These are phyloP conservation scores for Aspergillus conjunctus DNA, from an alignment of 495 filamentous ascomycete species.

Conservation along the genomic window DNA sequence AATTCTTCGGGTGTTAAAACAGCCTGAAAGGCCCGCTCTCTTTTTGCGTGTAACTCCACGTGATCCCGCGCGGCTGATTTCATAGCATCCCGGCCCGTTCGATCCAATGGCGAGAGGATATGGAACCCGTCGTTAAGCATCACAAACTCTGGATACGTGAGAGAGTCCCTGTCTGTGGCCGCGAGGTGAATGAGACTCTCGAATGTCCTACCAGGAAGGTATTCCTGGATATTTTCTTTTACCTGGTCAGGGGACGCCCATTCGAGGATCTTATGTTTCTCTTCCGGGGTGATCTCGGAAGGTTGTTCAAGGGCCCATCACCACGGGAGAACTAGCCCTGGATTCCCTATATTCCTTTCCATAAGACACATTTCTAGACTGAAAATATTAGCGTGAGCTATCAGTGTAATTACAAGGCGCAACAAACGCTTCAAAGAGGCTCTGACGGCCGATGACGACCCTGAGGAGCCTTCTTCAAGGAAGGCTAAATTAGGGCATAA, in stretches of 20 bases:
- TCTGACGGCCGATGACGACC: no score
- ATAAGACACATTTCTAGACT: no score
- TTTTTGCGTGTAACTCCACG: neutral
- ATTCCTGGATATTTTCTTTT: neutral
- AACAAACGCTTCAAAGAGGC: no score
- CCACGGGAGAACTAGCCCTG: no score
- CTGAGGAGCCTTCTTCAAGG: no score
- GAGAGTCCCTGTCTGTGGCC: constrained; percentile 2
- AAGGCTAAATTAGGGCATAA: no score
- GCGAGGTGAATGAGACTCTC: neutral
- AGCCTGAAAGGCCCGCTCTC: neutral
- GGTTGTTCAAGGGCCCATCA: neutral
- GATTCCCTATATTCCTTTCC: no score
- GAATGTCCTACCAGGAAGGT: neutral
- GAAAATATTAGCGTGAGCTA: no score
- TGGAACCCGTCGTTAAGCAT: constrained; percentile 8
- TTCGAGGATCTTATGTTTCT: neutral
- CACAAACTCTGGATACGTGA: neutral
- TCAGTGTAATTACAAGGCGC: no score
- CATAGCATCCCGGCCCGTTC: neutral
- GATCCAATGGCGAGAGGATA: neutral
- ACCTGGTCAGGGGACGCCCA: neutral
- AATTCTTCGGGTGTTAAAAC: constrained; percentile 1
- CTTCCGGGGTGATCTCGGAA: neutral
- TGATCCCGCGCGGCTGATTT: neutral